Evolutionary conservation across 139 green algal species (phyloP), one percentile per base, ranked within the genome.

Genomic region (Spirogloea muscicola): DNA sequence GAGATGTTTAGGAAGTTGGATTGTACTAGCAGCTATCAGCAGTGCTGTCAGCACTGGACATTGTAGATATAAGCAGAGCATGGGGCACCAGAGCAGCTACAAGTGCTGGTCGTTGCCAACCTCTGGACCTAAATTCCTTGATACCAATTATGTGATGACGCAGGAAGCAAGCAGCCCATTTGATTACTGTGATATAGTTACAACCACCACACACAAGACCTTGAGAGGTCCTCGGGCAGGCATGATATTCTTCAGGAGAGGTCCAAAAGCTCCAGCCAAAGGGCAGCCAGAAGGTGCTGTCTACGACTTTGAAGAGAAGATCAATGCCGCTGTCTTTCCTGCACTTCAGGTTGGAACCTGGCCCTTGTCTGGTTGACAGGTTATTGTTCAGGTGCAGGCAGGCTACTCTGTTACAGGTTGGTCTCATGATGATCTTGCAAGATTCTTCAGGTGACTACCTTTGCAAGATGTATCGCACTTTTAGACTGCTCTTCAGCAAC

Each of bases 191-290:
- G 90, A 96, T 66, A 72, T 96, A 5, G 90, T 96, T 34, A 93
- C 90, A n/a, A 92, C 90, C 52, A 96, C 91, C 36, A 96, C 91
- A 29, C 91, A 96, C 86, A 96, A 96, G 86, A 88, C 77, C 27
- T 83, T 96, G 57, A 73, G 91, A 10, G 91, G 91, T 9, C 91
- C 91, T 0, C 86, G 74, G 25, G 85, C 88, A 33, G 91, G 91
- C 77, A 94, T 96, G 88, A 95, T 95, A 64, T 95, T 95, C 85
- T 95, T 86, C 80, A 81, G 90, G 42, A 80, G 84, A 37, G 67
- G 77, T 16, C 66, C 63, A 21, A 61, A 64, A n/a, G n/a, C n/a
- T n/a, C n/a, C n/a, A n/a, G n/a, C 31, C 41, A 68, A n/a, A n/a
- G n/a, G n/a, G n/a, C n/a, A n/a, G n/a, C n/a, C n/a, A n/a, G 40